A percentile compares a stretch with the other conserved stretches of the same genome.
Evolutionary conservation across 352 stramenopile genomes (phyloP).

Genomic region (Phytophthora vignae): DNA sequence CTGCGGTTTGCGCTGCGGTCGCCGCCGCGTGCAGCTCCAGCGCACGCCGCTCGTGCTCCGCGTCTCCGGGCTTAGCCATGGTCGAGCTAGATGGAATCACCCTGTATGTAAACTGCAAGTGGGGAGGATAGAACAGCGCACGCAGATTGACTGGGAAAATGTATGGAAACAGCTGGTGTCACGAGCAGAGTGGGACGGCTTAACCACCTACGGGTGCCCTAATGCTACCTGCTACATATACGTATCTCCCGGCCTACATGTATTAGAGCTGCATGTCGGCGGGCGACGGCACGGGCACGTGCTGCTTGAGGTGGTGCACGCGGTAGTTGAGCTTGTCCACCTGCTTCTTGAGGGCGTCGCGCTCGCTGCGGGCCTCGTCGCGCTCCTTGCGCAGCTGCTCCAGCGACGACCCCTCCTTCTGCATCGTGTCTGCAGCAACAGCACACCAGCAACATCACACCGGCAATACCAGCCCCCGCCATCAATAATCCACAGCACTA

Average conservation of each 20-base stretch:
- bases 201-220: too few relatives aligned
- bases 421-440: constrained; percentile 61
- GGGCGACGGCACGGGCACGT: constrained; percentile 55
- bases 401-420: constrained; percentile 64
- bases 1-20: constrained; percentile 11
- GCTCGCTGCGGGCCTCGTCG: constrained; percentile 63
- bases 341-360: constrained; percentile 72
- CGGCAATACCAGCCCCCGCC: not conserved
- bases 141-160: not conserved
- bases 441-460: not conserved
- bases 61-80: constrained; percentile 43
- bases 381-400: constrained; percentile 72
- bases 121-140: too few relatives aligned
- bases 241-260: too few relatives aligned
- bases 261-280: constrained; percentile 32
- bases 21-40: constrained; percentile 30
- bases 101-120: too few relatives aligned
- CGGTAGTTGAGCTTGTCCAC: constrained; percentile 86
- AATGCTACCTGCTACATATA: too few relatives aligned
- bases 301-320: constrained; percentile 78
- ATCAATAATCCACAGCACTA: too few relatives aligned
- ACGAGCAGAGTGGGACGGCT: too few relatives aligned
- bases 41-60: constrained; percentile 12
- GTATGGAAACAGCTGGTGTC: not conserved
- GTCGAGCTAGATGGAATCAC: not conserved